Conservation (phyloP, 2,329 filamentous ascomycete species). For the Cladobotryum mycophilum region DNA sequence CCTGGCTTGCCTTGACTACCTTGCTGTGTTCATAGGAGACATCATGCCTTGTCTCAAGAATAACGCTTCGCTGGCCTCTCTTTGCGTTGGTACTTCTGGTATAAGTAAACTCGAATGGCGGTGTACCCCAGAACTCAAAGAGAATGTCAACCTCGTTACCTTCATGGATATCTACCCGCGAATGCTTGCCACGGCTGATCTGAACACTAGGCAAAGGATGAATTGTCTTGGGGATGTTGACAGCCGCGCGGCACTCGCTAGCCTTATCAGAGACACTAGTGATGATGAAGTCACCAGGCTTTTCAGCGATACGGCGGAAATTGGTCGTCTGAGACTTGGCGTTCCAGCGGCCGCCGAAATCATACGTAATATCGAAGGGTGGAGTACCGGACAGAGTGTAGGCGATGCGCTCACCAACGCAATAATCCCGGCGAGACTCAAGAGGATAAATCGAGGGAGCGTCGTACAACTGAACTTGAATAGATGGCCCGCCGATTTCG, state of each 20-base stretch:
- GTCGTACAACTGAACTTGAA: slow-evolving; percentile 89
- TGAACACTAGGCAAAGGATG: slow-evolving; percentile 88
- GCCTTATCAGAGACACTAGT: slow-evolving; percentile 82
- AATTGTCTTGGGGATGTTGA: slow-evolving; percentile 74
- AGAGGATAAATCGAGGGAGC: slow-evolving; percentile 85
- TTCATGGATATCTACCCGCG: slow-evolving; percentile 90
- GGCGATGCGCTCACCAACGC: slow-evolving; percentile 88
- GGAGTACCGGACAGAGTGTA: slow-evolving; percentile 87
- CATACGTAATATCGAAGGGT: slow-evolving; percentile 90
- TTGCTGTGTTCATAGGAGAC: slow-evolving; percentile 75
- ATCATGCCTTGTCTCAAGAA: slow-evolving; percentile 89
- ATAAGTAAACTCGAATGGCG: slow-evolving; percentile 97
- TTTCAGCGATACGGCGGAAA: slow-evolving; percentile 90
- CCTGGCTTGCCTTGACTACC: slow-evolving; percentile 77
- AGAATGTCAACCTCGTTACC: slow-evolving; percentile 88
- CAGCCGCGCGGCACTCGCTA: slow-evolving; percentile 76
- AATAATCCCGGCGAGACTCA: slow-evolving; percentile 81
- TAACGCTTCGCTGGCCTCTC: slow-evolving; percentile 68
- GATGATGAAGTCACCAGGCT: slow-evolving; percentile 81
- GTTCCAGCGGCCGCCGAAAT: slow-evolving; percentile 75
- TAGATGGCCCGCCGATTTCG: slow-evolving; percentile 63
- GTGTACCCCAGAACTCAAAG: slow-evolving; percentile 92
- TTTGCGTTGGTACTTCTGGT: slow-evolving; percentile 81
- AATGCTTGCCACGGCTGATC: slow-evolving; percentile 76
- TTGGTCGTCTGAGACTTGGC: slow-evolving; percentile 73